phyloP scores from a whole-genome alignment of 1,284 basidiomycete genomes.

The Pseudozyma tsukubaensis region DNA sequence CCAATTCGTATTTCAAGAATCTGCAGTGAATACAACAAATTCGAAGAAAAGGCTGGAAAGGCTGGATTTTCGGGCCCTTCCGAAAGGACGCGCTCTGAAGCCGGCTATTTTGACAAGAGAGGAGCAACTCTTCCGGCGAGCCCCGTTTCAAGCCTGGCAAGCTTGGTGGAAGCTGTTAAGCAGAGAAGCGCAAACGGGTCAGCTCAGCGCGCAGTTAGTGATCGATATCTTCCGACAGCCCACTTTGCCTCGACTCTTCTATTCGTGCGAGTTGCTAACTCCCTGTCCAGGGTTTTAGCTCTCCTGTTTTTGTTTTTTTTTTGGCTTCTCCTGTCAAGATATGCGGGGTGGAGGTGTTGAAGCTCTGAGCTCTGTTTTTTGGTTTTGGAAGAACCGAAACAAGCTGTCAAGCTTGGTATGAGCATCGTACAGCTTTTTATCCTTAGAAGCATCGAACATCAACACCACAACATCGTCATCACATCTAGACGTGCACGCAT shows the following conservation, averaged over 20 bases:
- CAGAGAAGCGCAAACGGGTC: not conserved
- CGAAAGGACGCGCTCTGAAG: too few species aligned
- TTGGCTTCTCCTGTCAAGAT: not conserved
- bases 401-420: not conserved
- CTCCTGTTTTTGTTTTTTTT: slow-evolving; percentile 11
- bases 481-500: not conserved
- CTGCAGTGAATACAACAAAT: not conserved
- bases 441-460: not conserved
- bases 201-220: slow-evolving; percentile 21
- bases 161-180: not conserved
- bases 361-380: too few species aligned
- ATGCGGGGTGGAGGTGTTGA: slow-evolving; percentile 22
- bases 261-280: slow-evolving; percentile 31
- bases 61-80: not conserved
- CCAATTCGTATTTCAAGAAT: not conserved
- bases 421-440: not conserved
- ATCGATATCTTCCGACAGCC: slow-evolving; percentile 31
- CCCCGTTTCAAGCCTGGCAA: slow-evolving; percentile 13
- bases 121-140: slow-evolving; percentile 24
- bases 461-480: slow-evolving; percentile 1
- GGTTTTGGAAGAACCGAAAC: slow-evolving; percentile 24
- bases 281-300: not conserved
- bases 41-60: not conserved
- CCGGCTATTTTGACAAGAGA: not conserved
- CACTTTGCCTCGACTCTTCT: not conserved